phyloP scores from a whole-genome alignment of 371 early-diverging fungal species.

The Encephalitozoon romaleae region DNA sequence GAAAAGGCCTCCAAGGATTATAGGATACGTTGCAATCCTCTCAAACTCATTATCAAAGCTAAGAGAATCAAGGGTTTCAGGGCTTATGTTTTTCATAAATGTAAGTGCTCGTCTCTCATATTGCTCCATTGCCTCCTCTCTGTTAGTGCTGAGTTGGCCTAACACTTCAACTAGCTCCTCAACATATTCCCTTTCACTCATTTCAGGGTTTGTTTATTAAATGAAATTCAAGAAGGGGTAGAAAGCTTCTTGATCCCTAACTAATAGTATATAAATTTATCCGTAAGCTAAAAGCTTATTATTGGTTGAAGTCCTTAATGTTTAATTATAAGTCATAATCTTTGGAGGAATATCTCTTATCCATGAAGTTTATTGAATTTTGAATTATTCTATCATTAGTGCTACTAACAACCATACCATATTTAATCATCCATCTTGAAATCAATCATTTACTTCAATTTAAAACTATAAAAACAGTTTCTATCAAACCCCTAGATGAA shows the following conservation, averaged over 20 bases:
- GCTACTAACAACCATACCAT: neutral
- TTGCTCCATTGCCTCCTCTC: neutral
- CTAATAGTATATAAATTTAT: no score
- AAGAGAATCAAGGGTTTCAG: neutral
- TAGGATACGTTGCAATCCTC: neutral
- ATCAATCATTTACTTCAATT: neutral
- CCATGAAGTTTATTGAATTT: neutral
- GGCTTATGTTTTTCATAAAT: neutral
- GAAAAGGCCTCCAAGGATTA: neutral
- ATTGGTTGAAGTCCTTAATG: neutral
- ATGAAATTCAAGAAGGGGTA: neutral
- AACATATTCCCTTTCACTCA: neutral
- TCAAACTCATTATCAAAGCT: neutral
- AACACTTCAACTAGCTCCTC: neutral
- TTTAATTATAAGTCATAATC: neutral
- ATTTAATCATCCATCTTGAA: neutral
- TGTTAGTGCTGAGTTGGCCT: neutral
- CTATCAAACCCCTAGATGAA: neutral
- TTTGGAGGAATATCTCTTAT: neutral
- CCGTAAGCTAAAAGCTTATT: neutral
- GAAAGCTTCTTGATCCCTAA: no score
- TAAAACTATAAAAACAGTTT: neutral
- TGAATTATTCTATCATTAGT: neutral
- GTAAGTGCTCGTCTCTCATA: neutral
- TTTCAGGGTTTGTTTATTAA: constrained; percentile 1